phyloP scores from a whole-genome alignment of 495 filamentous ascomycete genomes.

The Xylaria palmicola region DNA sequence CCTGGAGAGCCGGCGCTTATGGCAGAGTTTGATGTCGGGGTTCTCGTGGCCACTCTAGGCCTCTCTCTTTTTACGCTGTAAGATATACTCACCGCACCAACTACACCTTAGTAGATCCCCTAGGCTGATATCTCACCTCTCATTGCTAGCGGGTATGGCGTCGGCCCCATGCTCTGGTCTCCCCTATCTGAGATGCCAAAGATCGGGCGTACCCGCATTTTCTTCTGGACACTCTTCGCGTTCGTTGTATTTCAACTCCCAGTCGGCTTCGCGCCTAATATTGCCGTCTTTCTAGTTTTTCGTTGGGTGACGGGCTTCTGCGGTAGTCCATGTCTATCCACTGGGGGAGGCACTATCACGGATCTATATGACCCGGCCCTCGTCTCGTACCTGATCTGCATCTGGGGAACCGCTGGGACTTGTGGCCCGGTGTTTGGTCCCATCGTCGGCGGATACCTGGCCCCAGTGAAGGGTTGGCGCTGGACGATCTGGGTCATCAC shows the following conservation, averaged over 20 bases:
- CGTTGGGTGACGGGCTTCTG: slow-evolving; percentile 25
- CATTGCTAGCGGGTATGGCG: slow-evolving; percentile 23
- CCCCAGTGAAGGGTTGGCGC: slow-evolving; percentile 29
- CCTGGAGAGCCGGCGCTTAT: slow-evolving; percentile 36
- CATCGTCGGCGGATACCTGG: slow-evolving; percentile 41
- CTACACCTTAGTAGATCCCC: neutral
- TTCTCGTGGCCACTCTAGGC: slow-evolving; percentile 45
- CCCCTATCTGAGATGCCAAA: slow-evolving; percentile 33
- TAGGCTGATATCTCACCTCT: neutral
- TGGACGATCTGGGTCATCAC: slow-evolving; percentile 33
- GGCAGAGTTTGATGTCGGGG: slow-evolving; percentile 40
- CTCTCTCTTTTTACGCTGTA: slow-evolving; percentile 50
- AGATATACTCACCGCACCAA: slow-evolving; percentile 9
- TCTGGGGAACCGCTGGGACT: slow-evolving; percentile 25
- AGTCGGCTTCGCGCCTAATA: slow-evolving; percentile 23
- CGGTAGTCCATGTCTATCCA: slow-evolving; percentile 24
- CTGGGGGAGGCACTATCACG: slow-evolving; percentile 24
- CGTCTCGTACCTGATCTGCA: slow-evolving; percentile 20
- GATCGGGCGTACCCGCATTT: slow-evolving; percentile 25
- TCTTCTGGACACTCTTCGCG: slow-evolving; percentile 30
- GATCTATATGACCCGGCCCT: slow-evolving; percentile 19
- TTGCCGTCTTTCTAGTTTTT: slow-evolving; percentile 29
- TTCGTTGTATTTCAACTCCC: slow-evolving; percentile 29
- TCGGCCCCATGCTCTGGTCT: slow-evolving; percentile 34
- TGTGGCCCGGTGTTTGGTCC: slow-evolving; percentile 48